These are phyloP conservation scores for Boletus vermiculosoides DNA, from an alignment of 768 basidiomycete species.

Conservation along the genomic window DNA sequence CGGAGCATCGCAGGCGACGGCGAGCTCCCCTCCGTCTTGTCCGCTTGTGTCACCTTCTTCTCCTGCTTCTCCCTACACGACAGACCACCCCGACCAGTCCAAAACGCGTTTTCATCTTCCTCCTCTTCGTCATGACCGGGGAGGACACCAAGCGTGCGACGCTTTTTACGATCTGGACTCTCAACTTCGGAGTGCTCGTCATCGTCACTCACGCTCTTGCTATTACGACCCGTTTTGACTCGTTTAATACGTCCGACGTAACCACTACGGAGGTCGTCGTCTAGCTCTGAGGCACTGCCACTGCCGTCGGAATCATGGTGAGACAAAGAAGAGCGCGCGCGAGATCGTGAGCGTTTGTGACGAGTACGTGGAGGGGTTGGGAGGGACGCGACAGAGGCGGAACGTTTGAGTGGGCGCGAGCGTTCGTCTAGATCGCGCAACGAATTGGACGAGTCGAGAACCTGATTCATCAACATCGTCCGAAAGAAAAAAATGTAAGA, in stretches of 20 bases:
- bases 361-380: conserved; percentile 66
- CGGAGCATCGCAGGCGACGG: conserved; percentile 39
- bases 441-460: conserved; percentile 35
- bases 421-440: conserved; percentile 13
- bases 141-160: conserved; percentile 34
- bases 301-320: conserved; percentile 42
- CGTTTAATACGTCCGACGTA: conserved; percentile 15
- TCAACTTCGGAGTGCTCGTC: conserved; percentile 23
- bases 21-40: conserved; percentile 17
- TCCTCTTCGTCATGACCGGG: conserved; percentile 49
- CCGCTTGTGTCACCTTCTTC: conserved; percentile 1
- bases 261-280: conserved; percentile 16
- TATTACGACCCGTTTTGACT: conserved; percentile 14
- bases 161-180: conserved; percentile 36
- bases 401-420: conserved; percentile 52
- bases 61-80: conserved; percentile 4
- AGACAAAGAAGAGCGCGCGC: conserved; percentile 45
- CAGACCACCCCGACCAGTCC: conserved; percentile 25
- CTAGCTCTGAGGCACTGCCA: conserved; percentile 38
- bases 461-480: conserved; percentile 32
- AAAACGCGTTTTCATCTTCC: conserved; percentile 44
- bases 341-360: conserved; percentile 45
- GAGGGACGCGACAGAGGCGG: conserved; percentile 60
- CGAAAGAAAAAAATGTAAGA: not conserved
- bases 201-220: conserved; percentile 11